Percentiles rank a stretch among this genome's conserved stretches.
Conservation (phyloP, 495 filamentous ascomycete species). For the Schizothecium vesticola region DNA sequence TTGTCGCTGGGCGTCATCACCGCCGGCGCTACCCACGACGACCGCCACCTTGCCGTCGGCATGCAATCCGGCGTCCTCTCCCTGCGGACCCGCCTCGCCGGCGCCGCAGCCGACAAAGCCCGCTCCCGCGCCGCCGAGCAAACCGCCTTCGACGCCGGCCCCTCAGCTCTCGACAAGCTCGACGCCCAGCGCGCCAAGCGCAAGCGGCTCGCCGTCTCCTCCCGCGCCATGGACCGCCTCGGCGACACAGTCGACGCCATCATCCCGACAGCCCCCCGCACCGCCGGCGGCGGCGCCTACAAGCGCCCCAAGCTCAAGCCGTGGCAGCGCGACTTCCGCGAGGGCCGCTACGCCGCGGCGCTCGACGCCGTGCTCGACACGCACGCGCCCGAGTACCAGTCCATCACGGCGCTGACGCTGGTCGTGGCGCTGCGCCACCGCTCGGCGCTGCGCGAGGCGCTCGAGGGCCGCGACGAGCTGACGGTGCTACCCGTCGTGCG, state of each 20-base stretch:
- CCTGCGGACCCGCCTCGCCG: conserved; percentile 77
- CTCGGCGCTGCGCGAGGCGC: conserved; percentile 74
- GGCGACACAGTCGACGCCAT: conserved; percentile 85
- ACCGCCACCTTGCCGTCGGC: conserved; percentile 86
- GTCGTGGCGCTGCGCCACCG: conserved; percentile 82
- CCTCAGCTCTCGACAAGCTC: conserved; percentile 57
- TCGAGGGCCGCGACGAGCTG: conserved; percentile 76
- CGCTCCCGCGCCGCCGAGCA: conserved; percentile 79
- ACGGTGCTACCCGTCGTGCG: conserved; percentile 73
- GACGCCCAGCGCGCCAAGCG: conserved; percentile 62
- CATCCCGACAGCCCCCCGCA: conserved; percentile 39
- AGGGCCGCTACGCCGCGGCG: conserved; percentile 68
- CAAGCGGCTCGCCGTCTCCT: conserved; percentile 63
- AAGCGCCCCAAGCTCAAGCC: conserved; percentile 53
- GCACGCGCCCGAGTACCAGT: conserved; percentile 41
- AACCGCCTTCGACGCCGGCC: conserved; percentile 73
- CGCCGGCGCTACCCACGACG: conserved; percentile 64
- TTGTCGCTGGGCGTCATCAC: conserved; percentile 72
- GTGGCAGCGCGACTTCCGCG: conserved; percentile 79
- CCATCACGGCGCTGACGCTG: conserved; percentile 63
- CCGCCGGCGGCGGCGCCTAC: conserved; percentile 35
- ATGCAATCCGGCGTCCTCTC: conserved; percentile 88
- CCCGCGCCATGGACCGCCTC: conserved; percentile 72
- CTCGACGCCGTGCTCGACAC: conserved; percentile 69
- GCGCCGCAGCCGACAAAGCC: conserved; percentile 72